phyloP scores from a whole-genome alignment of 345 rosid genomes.

The Lepidium aucheri region DNA sequence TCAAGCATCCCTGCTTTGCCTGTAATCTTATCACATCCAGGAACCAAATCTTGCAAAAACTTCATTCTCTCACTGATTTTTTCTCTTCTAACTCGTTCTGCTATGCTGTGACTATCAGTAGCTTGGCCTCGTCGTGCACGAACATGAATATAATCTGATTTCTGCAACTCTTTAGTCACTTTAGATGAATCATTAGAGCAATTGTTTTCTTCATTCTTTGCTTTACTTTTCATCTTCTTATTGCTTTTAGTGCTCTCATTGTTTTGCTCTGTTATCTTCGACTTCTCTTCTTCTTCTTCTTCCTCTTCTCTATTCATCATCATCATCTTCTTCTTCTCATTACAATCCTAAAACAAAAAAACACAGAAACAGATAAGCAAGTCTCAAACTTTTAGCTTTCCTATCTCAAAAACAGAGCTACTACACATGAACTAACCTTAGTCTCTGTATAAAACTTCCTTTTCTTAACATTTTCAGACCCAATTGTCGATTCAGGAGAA shows the following conservation, averaged over 20 bases:
- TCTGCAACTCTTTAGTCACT: constrained; percentile 34
- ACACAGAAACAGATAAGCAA: neutral
- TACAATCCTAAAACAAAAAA: neutral
- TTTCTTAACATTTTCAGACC: constrained; percentile 49
- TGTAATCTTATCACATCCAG: constrained; percentile 95
- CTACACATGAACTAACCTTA: constrained; percentile 9
- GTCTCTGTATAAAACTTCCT: constrained; percentile 41
- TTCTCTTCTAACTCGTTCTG: constrained; percentile 97
- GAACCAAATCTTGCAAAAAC: constrained; percentile 90
- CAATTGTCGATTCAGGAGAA: constrained; percentile 28
- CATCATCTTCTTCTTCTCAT: constrained; percentile 15
- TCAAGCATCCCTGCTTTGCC: constrained; percentile 99
- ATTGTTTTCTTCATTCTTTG: constrained; percentile 28
- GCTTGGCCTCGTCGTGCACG: constrained; percentile 98
- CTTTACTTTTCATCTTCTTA: constrained; percentile 27
- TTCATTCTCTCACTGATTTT: constrained; percentile 98
- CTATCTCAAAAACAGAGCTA: constrained; percentile 18
- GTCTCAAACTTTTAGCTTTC: constrained; percentile 26
- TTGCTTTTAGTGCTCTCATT: constrained; percentile 27
- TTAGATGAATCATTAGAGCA: constrained; percentile 65
- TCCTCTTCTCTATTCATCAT: constrained; percentile 1
- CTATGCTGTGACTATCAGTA: constrained; percentile 96
- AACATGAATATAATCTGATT: constrained; percentile 88
- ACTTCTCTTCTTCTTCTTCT: constrained; percentile 51
- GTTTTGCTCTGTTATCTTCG: constrained; percentile 48